Base-by-base conservation (phyloP, 345 rosid species). In the Linum trigynum region DNA sequence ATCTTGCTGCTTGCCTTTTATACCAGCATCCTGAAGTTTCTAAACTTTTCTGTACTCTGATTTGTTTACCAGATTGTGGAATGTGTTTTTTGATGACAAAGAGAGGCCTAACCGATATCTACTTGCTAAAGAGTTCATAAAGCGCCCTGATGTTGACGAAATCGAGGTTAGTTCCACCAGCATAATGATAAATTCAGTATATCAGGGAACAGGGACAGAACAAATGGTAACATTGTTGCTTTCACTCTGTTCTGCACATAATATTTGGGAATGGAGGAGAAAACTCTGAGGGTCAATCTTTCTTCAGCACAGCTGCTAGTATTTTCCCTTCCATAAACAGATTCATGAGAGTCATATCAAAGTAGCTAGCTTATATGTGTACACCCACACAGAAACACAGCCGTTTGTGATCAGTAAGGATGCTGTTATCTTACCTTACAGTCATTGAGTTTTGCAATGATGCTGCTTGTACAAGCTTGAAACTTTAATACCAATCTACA, bases 131-230 rank as follows among this genome's bases (percentile, higher is more conserved):
- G 97, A 92, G 73, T 81, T 85, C 71, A 73, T 85, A 7, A 74
- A 83, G 60, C 90, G 94, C 35, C 98, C 98, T 10, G 95, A 90
- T 80, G 85, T 87, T 0, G 98, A 90, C 73, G 97, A 92, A 37
- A 82, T 92, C 45, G 96, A 92, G 97, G 98, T 90, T 37, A 79
- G 69, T 67, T 41, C 51, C n/a, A 42, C 59, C 39, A 35, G 42
- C 15, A 38, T 12, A 38, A 6, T 36, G 9, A 48, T 40, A 23
- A 23, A 23, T 8, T 51, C 36, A 11, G 3, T 4, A 16, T 12
- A 17, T 17, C 32, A 23, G 32, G 32, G 8, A 39, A 61, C 23
- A 39, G 23, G 14, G 2, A 38, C 11, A 14, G 15, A 14, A 5
- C 40, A 12, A 12, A 17, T 36, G 5, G 36, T 38, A 35, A 4